Evolutionary conservation across 169 alveolate species (phyloP), one percentile per base, ranked within the genome.

Genomic region (Plasmodium coatneyi): DNA sequence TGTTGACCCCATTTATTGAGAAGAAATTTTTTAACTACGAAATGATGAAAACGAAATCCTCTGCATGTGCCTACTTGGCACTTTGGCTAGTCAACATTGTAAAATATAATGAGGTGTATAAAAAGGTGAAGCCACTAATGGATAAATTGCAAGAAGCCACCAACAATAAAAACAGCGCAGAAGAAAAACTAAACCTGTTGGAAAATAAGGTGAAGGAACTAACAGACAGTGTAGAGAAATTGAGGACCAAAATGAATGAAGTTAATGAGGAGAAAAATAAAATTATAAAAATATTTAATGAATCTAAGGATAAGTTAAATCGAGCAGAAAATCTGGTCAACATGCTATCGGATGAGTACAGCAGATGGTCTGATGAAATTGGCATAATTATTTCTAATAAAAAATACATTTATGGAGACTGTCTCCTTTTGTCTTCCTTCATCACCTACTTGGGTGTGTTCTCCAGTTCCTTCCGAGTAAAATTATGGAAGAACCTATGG

Each of bases 401-500:
- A 71, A 95, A 96, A 74, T 97, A 97, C 34, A 97, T 98, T 87
- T 97, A 98, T 60, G 99, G 99, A 39, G 99, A 99, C 84, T 98
- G 99, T 43, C 96, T 98, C 52, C 95, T 98, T 12, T 98, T 99
- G 16, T 98, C 99, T 4, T 99, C 99, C 36, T 99, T 99, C 95
- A 99, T 99, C 32, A 98, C 99, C 16, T 99, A 99, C 96, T 97
- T 98, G 74, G 99, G 99, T 46, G 99, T 99, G 1, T 99, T 99
- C 97, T 97, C 99, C 6, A 97, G 99, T 72, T 92, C 96, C 92
- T 97, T 98, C 95, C 93, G 99, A 89, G 90, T 95, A 70, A 96
- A 97, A 74, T 97, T 98, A 49, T 98, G 98, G 99, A 97, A 92
- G 96, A 96, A 97, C 34, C 92, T 94, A 7, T 99, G 99, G 99